phyloP scores from a whole-genome alignment of 805 yeast species.

The Hanseniaspora osmophila region DNA sequence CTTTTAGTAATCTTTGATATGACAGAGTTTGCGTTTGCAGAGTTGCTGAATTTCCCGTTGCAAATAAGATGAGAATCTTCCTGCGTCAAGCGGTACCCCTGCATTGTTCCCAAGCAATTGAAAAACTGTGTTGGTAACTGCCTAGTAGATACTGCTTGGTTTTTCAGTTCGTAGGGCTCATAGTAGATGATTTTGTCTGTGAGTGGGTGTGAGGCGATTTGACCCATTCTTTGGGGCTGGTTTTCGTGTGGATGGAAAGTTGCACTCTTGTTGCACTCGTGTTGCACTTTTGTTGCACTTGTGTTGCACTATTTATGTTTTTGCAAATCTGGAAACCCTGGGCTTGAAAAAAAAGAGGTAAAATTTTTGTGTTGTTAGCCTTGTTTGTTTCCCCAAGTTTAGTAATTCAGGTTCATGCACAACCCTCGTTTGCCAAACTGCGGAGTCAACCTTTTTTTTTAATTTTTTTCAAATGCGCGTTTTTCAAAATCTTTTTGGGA shows the following conservation, averaged over 20 bases:
- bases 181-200: conserved; percentile 50
- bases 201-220: conserved; percentile 57
- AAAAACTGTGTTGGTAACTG: conserved; percentile 28
- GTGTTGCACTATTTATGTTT: too few relatives aligned
- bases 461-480: background rate
- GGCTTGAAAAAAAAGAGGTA: too few relatives aligned
- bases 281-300: too few relatives aligned
- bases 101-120: conserved; percentile 62
- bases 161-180: conserved; percentile 19
- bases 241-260: background rate
- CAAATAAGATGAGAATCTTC: conserved; percentile 59
- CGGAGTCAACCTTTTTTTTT: background rate
- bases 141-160: background rate
- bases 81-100: conserved; percentile 61
- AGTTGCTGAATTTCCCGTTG: conserved; percentile 28
- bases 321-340: too few relatives aligned
- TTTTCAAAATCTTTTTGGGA: too few relatives aligned
- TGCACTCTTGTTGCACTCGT: too few relatives aligned
- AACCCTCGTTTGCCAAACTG: too few relatives aligned
- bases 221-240: conserved; percentile 40
- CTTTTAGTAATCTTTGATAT: too few relatives aligned
- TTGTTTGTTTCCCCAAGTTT: too few relatives aligned
- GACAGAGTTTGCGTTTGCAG: conserved; percentile 19
- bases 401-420: too few relatives aligned
- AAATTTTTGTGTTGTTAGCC: too few relatives aligned